Base-by-base conservation (phyloP, 2,329 filamentous ascomycete genomes). In the Claviceps capensis region DNA sequence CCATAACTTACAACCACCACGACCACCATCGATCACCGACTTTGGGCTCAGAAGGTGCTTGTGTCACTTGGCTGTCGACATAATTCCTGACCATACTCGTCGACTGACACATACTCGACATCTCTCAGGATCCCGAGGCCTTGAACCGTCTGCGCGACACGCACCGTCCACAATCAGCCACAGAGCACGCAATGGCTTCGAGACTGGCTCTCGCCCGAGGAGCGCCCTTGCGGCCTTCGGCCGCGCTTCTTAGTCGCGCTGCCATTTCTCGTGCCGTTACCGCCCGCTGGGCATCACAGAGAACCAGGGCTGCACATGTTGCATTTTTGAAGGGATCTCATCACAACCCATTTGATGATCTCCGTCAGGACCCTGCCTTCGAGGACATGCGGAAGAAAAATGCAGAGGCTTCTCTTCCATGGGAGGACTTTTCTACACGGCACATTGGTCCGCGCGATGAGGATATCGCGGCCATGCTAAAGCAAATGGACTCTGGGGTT, bases 391-490 rank as follows among this genome's bases (percentile, higher is more conserved):
- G 57, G 44, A 45, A 53, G 34, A 56, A 55, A 16, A 52, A 52
- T 38, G 55, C 50, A 36, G 57, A 57, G 47, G 54, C 59, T 49
- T 52, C 54, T 14, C 49, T 56, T 46, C 58, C 60, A 26, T 61
- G 59, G 60, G 56, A 53, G 57, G 58, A 63, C 42, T 95, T 95
- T 62, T 76, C 85, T 52, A 78, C 85, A 53, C 82, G 91, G 48
- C 91, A 96, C 69, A 95, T 96, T 69, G 90, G 90, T 1, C 89
- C 89, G 3, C 82, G 84, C 49, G 75, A 83, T 37, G 71, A 75
- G 45, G 82, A 86, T 51, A 78, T 82, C 1, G 72, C 82, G 58
- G 74, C 82, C 62, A 96, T 97, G 91, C 81, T 96, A 54, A 79
- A 83, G 60, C 77, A 77, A 1, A 74, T 97, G 42, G 83, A 88